phyloP scores from a whole-genome alignment of 2,329 filamentous ascomycete genomes.

The Talaromyces amestolkiae region DNA sequence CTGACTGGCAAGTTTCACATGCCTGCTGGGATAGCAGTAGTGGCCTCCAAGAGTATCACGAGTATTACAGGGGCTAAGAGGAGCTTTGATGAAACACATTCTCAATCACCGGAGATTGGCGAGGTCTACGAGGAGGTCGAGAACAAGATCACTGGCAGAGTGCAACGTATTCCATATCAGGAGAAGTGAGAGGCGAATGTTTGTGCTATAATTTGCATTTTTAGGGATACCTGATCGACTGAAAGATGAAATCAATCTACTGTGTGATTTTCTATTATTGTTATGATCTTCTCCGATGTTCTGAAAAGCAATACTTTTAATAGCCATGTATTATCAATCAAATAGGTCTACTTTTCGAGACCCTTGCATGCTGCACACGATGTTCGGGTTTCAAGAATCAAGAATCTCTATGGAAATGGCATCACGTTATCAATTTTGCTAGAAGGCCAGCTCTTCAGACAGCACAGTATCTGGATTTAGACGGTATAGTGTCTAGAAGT shows the following conservation, averaged over 20 bases:
- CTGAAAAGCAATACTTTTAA: too few relatives aligned
- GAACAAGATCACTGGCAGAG: constrained; percentile 15
- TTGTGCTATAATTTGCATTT: background rate
- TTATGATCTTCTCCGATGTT: background rate
- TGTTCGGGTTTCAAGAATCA: too few relatives aligned
- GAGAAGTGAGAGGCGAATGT: background rate
- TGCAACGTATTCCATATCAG: constrained; percentile 11
- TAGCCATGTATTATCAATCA: too few relatives aligned
- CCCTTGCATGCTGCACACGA: too few relatives aligned
- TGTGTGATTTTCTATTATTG: background rate
- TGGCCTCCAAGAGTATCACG: background rate
- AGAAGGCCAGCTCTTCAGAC: too few relatives aligned
- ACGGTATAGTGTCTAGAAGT: too few relatives aligned
- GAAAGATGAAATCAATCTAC: background rate
- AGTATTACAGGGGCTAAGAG: background rate
- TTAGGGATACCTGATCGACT: background rate
- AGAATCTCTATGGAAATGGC: too few relatives aligned
- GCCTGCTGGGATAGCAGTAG: background rate
- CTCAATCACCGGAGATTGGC: constrained; percentile 12
- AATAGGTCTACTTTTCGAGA: too few relatives aligned
- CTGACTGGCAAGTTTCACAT: background rate
- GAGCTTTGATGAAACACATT: constrained; percentile 1
- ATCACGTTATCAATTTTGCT: too few relatives aligned
- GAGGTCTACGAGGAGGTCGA: constrained; percentile 18
- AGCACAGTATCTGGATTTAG: too few relatives aligned